A percentile compares a stretch with the other conserved stretches of the same genome.
phyloP scores from a whole-genome alignment of 768 basidiomycete genomes.

The Podaxis sp. region DNA sequence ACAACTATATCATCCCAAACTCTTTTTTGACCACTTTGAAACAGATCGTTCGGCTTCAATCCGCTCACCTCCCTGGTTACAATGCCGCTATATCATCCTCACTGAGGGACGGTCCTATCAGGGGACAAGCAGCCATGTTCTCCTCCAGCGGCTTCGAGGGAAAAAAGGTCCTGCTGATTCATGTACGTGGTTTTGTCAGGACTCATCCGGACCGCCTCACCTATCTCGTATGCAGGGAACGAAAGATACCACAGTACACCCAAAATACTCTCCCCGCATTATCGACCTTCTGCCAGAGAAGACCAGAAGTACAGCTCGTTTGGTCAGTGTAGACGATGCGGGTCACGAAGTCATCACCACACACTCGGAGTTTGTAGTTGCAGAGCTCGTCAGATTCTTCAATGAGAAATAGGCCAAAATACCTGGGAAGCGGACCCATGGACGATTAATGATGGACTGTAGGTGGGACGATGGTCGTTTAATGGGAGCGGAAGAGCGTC shows the following conservation, averaged over 20 bases:
- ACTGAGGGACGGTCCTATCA: conserved; percentile 69
- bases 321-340: conserved; percentile 50
- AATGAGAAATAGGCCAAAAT: background rate
- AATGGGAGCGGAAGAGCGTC: background rate
- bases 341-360: conserved; percentile 53
- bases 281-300: conserved; percentile 39
- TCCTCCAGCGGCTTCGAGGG: conserved; percentile 45
- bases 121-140: conserved; percentile 59
- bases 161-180: conserved; percentile 60
- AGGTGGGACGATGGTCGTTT: background rate
- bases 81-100: conserved; percentile 78
- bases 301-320: conserved; percentile 33
- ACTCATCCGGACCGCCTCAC: background rate
- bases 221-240: conserved; percentile 45
- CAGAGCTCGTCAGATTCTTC: conserved; percentile 20
- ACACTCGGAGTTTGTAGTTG: conserved; percentile 35
- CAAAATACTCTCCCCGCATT: conserved; percentile 52
- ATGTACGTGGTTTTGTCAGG: conserved; percentile 39
- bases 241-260: conserved; percentile 53
- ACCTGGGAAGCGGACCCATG: background rate
- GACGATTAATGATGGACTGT: background rate
- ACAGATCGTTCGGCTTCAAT: conserved; percentile 75
- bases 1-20: background rate
- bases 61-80: conserved; percentile 72
- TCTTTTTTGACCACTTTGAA: background rate